A percentile compares a stretch with the other conserved stretches of the same genome.
Evolutionary conservation across 2,329 filamentous ascomycete species (phyloP).

Genomic region (Penicillium corylophilum): DNA sequence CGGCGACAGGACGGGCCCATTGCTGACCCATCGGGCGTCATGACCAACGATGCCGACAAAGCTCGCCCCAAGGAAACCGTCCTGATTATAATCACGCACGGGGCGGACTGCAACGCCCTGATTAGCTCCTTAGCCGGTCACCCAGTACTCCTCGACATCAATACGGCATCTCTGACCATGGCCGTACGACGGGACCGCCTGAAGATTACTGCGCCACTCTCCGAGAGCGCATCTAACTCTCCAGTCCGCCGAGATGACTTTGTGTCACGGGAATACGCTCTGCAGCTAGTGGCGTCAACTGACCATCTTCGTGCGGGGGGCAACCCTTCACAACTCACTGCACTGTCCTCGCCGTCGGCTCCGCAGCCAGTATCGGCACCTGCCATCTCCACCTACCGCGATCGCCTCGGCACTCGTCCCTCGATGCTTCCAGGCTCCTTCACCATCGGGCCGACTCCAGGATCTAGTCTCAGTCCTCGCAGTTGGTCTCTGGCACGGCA

Average conservation of each 20-base stretch:
- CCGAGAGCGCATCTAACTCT: slow-evolving; percentile 5
- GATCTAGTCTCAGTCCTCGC: slow-evolving; percentile 13
- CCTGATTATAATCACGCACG: slow-evolving; percentile 86
- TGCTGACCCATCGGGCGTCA: slow-evolving; percentile 12
- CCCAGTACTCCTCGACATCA: slow-evolving; percentile 85
- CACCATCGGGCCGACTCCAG: slow-evolving; percentile 23
- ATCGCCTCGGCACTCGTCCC: slow-evolving; percentile 30
- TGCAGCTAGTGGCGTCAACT: slow-evolving; percentile 60
- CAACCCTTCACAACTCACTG: slow-evolving; percentile 31
- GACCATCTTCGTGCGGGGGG: slow-evolving; percentile 58
- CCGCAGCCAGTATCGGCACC: slow-evolving; percentile 20
- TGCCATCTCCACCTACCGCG: slow-evolving; percentile 32
- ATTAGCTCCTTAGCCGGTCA: slow-evolving; percentile 90
- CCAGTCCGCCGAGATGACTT: slow-evolving; percentile 18
- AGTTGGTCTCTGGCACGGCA: slow-evolving; percentile 24
- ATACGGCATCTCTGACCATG: slow-evolving; percentile 88
- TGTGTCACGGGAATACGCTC: slow-evolving; percentile 56
- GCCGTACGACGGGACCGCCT: slow-evolving; percentile 61
- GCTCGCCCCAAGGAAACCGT: slow-evolving; percentile 72
- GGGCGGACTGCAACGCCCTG: slow-evolving; percentile 91
- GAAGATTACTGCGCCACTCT: slow-evolving; percentile 9
- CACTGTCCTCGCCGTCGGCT: slow-evolving; percentile 24
- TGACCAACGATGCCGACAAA: slow-evolving; percentile 21
- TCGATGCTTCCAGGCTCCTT: slow-evolving; percentile 28
- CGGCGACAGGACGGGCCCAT: slow-evolving; percentile 43